Percentiles rank a stretch among this genome's conserved stretches.
phyloP scores from a whole-genome alignment of 768 basidiomycete genomes.

The Pluteus cervinus region DNA sequence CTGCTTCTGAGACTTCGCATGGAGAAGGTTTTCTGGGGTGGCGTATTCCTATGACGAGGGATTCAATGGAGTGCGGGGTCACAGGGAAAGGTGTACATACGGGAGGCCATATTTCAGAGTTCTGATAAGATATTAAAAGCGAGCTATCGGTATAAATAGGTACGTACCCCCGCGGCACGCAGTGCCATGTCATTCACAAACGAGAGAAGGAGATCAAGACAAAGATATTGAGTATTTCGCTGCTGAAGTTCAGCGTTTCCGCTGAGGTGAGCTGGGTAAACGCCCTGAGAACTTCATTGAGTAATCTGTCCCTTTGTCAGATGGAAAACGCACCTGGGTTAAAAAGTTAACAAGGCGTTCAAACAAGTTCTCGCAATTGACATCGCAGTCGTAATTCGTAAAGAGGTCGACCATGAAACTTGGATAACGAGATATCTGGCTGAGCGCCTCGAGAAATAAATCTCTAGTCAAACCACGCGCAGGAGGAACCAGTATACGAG shows the following conservation, averaged over 20 bases:
- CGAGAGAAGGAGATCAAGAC: slow-evolving; percentile 79
- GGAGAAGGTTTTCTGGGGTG: slow-evolving; percentile 49
- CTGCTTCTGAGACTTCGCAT: slow-evolving; percentile 80
- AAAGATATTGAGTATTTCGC: slow-evolving; percentile 77
- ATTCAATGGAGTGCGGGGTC: slow-evolving; percentile 2
- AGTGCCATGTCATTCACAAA: slow-evolving; percentile 86
- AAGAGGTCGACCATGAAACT: slow-evolving; percentile 96
- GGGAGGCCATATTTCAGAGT: slow-evolving; percentile 52
- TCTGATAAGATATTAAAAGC: slow-evolving; percentile 21
- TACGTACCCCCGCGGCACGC: slow-evolving; percentile 44
- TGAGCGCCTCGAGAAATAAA: slow-evolving; percentile 82
- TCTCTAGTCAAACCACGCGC: slow-evolving; percentile 86
- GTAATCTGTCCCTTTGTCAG: too few species aligned
- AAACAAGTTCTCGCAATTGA: slow-evolving; percentile 94
- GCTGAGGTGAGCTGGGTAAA: slow-evolving; percentile 64
- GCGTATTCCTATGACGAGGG: slow-evolving; percentile 41
- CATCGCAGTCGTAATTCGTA: slow-evolving; percentile 95
- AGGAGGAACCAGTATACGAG: slow-evolving; percentile 60
- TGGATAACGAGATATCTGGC: slow-evolving; percentile 72
- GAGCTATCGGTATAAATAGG: slow-evolving; percentile 5
- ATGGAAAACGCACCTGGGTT: slow-evolving; percentile 57
- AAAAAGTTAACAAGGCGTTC: slow-evolving; percentile 85
- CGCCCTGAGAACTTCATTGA: slow-evolving; percentile 43
- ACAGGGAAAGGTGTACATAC: slow-evolving; percentile 32
- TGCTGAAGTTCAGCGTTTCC: slow-evolving; percentile 58